phyloP scores from a whole-genome alignment of 2,329 filamentous ascomycete species.

The Ophiocordyceps unilateralis region DNA sequence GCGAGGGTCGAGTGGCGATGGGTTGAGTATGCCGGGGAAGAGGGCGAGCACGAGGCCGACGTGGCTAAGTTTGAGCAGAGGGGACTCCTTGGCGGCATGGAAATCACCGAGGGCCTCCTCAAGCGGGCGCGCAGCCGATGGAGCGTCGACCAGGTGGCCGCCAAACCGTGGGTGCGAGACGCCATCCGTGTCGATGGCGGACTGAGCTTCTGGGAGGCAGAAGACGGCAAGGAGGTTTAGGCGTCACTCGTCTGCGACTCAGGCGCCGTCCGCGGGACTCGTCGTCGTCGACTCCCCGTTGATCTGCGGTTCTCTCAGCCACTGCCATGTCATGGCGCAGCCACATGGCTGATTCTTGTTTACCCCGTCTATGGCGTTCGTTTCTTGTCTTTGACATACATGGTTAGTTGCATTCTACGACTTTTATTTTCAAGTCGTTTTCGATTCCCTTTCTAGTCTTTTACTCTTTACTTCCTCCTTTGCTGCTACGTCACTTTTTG shows the following conservation, averaged over 20 bases:
- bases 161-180: conserved; percentile 56
- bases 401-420: background rate
- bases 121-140: conserved; percentile 69
- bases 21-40: conserved; percentile 68
- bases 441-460: background rate
- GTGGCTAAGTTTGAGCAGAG: conserved; percentile 41
- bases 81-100: conserved; percentile 57
- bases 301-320: background rate
- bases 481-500: background rate
- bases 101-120: conserved; percentile 68
- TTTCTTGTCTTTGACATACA: background rate
- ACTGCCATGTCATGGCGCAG: no score
- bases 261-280: background rate
- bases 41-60: conserved; percentile 68
- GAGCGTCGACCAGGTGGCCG: conserved; percentile 55
- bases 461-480: background rate
- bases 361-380: background rate
- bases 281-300: background rate
- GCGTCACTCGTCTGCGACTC: background rate
- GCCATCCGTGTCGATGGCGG: conserved; percentile 54
- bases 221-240: conserved; percentile 35
- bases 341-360: no score
- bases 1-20: conserved; percentile 91
- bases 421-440: background rate
- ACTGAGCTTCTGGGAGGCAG: conserved; percentile 40